Evolutionary conservation across 306 rosid genomes (phyloP).

Genomic region (Chamaecrista fasciculata): DNA sequence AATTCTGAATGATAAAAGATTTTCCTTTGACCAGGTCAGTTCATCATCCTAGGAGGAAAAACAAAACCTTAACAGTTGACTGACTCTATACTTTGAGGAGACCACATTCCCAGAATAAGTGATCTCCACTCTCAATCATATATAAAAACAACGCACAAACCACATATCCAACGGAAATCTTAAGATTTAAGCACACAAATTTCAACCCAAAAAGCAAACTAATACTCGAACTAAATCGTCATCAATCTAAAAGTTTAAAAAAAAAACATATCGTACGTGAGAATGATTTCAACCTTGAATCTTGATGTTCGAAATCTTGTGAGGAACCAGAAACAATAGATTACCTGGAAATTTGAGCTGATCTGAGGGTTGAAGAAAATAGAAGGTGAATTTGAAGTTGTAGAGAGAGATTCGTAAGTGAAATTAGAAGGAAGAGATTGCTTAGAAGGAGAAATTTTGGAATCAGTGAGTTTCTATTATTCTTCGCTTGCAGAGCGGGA

Average conservation of each 20-base stretch:
- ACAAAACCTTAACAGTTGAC: background rate
- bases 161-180: background rate
- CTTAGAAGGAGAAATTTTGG: background rate
- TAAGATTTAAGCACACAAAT: background rate
- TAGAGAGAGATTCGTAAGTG: constrained; percentile 15
- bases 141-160: background rate
- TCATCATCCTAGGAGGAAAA: background rate
- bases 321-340: background rate
- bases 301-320: background rate
- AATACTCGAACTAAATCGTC: background rate
- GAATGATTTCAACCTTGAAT: background rate
- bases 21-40: background rate
- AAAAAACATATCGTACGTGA: background rate
- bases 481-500: constrained; percentile 38
- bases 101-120: background rate
- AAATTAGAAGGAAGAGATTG: constrained; percentile 17
- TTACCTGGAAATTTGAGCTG: constrained; percentile 30
- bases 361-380: constrained; percentile 3
- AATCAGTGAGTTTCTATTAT: constrained; percentile 13
- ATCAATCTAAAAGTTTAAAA: background rate
- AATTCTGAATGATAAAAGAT: background rate
- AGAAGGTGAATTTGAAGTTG: background rate
- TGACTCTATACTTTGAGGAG: constrained; percentile 8
- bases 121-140: background rate
- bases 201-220: background rate